Conservation (phyloP, 2,329 filamentous ascomycete genomes). For the Penicillium sp. region DNA sequence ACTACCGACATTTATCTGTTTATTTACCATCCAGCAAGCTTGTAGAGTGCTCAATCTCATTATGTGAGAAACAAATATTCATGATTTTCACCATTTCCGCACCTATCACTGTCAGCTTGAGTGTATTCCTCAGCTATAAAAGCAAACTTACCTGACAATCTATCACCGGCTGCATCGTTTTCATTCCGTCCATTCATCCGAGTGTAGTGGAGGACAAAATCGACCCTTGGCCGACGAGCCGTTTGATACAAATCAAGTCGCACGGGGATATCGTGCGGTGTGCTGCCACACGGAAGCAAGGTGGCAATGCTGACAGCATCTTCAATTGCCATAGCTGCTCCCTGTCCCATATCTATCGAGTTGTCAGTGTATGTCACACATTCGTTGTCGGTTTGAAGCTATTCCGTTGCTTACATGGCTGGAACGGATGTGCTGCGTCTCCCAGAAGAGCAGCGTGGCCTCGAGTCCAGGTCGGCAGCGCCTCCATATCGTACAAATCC, state of each 20-base stretch:
- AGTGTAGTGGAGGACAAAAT: slow-evolving; percentile 22
- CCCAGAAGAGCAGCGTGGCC: slow-evolving; percentile 58
- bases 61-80: slow-evolving; percentile 24
- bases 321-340: slow-evolving; percentile 36
- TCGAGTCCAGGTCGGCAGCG: slow-evolving; percentile 56
- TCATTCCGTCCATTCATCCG: slow-evolving; percentile 27
- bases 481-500: slow-evolving; percentile 61
- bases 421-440: slow-evolving; percentile 67
- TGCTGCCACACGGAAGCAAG: slow-evolving; percentile 24
- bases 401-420: slow-evolving; percentile 43
- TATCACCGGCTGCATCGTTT: slow-evolving; percentile 12
- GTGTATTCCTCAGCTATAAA: background rate
- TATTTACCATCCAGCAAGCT: background rate
- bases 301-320: slow-evolving; percentile 32
- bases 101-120: slow-evolving; percentile 16
- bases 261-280: slow-evolving; percentile 14
- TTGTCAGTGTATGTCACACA: background rate
- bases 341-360: slow-evolving; percentile 31
- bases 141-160: slow-evolving; percentile 19
- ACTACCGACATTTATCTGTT: background rate
- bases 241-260: slow-evolving; percentile 24
- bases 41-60: slow-evolving; percentile 19
- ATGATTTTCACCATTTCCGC: slow-evolving; percentile 26
- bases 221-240: slow-evolving; percentile 22
- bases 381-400: background rate